A percentile compares a stretch with the other conserved stretches of the same genome.
Conservation (phyloP, 371 early-diverging fungal genomes). For the Paraphysoderma sedebokerense region DNA sequence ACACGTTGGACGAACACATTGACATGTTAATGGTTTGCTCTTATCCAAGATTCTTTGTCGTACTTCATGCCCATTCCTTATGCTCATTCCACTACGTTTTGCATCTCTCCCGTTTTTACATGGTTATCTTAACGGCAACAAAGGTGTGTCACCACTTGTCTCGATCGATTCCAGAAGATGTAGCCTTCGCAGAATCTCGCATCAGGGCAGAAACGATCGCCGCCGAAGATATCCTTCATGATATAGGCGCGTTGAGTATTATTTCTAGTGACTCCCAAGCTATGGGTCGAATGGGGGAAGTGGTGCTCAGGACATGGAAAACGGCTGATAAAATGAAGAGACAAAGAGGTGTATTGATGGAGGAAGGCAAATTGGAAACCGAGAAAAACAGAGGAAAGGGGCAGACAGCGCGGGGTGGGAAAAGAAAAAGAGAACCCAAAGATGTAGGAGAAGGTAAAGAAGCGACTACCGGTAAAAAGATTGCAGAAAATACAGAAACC, state of each 20-base stretch:
- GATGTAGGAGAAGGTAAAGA: no score
- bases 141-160: conserved; percentile 91
- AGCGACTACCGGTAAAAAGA: no score
- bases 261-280: conserved; percentile 83
- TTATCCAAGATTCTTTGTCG: background rate
- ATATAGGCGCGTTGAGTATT: conserved; percentile 78
- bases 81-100: background rate
- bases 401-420: no score
- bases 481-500: no score
- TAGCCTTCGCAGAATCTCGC: conserved; percentile 85
- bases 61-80: background rate
- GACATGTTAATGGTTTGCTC: conserved; percentile 98
- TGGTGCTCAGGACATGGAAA: conserved; percentile 77
- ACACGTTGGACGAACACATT: conserved; percentile 89
- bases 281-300: conserved; percentile 90
- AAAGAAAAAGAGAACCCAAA: no score
- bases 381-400: no score
- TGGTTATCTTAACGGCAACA: no score
- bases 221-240: conserved; percentile 83
- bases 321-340: conserved; percentile 83
- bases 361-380: no score
- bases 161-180: conserved; percentile 80
- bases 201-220: conserved; percentile 91
- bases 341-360: conserved; percentile 57
- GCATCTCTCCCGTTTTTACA: no score